Conservation (phyloP, 2,329 filamentous ascomycete species). For the Trichoderma brevicompactum region DNA sequence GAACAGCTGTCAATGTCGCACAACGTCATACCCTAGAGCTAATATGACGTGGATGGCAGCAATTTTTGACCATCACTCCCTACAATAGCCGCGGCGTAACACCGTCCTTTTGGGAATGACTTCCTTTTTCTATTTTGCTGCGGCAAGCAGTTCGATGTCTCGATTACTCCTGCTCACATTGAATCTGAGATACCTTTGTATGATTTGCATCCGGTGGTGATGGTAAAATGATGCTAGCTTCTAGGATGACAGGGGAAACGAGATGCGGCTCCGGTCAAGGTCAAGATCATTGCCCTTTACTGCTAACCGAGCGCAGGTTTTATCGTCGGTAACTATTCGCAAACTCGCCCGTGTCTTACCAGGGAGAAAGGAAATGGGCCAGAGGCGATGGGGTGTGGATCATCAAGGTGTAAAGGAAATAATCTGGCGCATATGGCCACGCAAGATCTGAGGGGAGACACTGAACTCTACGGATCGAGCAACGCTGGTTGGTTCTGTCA, state of each 20-base stretch:
- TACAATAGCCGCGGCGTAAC: neutral
- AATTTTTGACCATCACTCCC: neutral
- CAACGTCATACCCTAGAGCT: conserved; percentile 18
- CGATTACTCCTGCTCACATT: neutral
- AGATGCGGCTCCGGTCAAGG: neutral
- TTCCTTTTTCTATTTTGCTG: neutral
- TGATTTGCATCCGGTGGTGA: neutral
- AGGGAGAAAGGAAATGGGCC: neutral
- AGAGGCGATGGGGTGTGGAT: conserved; percentile 6
- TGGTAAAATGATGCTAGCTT: neutral
- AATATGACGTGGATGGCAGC: conserved; percentile 25
- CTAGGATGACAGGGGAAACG: conserved; percentile 6
- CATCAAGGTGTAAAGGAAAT: neutral
- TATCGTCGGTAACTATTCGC: neutral
- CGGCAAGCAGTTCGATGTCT: neutral
- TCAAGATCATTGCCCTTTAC: neutral
- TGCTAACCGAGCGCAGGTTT: neutral
- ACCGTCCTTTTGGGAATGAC: neutral
- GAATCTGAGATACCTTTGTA: neutral
- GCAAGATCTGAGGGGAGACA: conserved; percentile 8
- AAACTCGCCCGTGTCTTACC: neutral
- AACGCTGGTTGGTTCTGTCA: conserved; percentile 17
- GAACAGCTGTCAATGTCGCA: neutral
- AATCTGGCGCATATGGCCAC: conserved; percentile 1
- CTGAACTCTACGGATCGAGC: conserved; percentile 14